Evolutionary conservation across 192 early-diverging fungal genomes (phyloP).

Genomic region (Funneliformis mosseae): DNA sequence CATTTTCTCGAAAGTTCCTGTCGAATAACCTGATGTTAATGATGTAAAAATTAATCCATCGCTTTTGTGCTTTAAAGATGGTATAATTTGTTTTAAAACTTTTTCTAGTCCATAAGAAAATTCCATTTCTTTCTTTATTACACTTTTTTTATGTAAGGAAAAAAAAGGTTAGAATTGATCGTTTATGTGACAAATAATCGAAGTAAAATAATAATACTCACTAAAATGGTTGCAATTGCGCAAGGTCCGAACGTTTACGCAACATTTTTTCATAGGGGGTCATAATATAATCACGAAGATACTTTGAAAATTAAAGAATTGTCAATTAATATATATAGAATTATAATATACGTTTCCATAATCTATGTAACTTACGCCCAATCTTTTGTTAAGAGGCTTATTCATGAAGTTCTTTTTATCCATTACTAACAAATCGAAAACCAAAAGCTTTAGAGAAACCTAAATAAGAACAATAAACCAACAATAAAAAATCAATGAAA

Average conservation of each 20-base stretch:
- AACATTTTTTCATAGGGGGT: slow-evolving; percentile 61
- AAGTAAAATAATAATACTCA: slow-evolving; percentile 34
- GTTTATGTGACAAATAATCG: background rate
- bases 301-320: slow-evolving; percentile 43
- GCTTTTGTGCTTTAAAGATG: slow-evolving; percentile 63
- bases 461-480: slow-evolving; percentile 1
- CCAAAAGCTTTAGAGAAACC: slow-evolving; percentile 50
- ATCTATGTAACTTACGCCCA: slow-evolving; percentile 62
- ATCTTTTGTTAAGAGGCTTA: slow-evolving; percentile 61
- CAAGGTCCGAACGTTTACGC: slow-evolving; percentile 40
- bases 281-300: slow-evolving; percentile 65
- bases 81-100: slow-evolving; percentile 61
- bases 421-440: slow-evolving; percentile 76
- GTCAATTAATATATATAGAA: background rate
- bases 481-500: background rate
- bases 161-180: background rate
- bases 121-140: slow-evolving; percentile 69
- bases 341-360: background rate
- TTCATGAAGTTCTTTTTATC: slow-evolving; percentile 58
- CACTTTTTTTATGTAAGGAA: slow-evolving; percentile 38
- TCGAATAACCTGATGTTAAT: slow-evolving; percentile 57
- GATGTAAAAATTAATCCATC: slow-evolving; percentile 82
- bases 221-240: slow-evolving; percentile 56
- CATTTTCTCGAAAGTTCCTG: slow-evolving; percentile 72
- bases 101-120: slow-evolving; percentile 62